A percentile compares a stretch with the other conserved stretches of the same genome.
Evolutionary conservation across 116 monocot species (phyloP).

Genomic region (Iris pallida): DNA sequence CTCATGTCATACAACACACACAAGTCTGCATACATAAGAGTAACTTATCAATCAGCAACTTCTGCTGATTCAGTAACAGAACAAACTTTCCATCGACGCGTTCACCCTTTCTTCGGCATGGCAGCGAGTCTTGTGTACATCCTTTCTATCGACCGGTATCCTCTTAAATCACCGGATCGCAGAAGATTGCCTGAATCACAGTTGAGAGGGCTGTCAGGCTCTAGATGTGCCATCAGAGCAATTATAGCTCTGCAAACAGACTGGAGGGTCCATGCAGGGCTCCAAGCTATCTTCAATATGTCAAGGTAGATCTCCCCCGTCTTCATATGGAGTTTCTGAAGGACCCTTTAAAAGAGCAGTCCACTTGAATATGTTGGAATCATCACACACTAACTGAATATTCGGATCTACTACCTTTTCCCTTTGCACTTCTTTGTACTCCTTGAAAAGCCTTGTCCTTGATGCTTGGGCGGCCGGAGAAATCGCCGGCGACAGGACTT

Average conservation of each 20-base stretch:
- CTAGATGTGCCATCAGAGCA: conserved; percentile 98
- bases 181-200: conserved; percentile 99
- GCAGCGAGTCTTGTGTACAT: conserved; percentile 96
- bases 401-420: conserved; percentile 91
- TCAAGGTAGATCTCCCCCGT: conserved; percentile 98
- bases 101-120: conserved; percentile 77
- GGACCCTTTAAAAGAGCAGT: conserved; percentile 98
- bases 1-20: too few species aligned
- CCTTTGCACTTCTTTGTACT: conserved; percentile 96
- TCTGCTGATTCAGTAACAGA: too few species aligned
- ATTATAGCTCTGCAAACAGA: conserved; percentile 98
- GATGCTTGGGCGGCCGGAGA: too few species aligned
- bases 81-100: not conserved
- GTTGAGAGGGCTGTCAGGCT: conserved; percentile 96
- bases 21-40: too few species aligned
- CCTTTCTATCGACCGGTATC: conserved; percentile 86
- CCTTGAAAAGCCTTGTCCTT: conserved; percentile 96
- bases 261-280: conserved; percentile 97
- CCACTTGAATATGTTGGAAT: conserved; percentile 99
- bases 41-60: too few species aligned
- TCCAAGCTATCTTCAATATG: conserved; percentile 99
- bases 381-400: conserved; percentile 95
- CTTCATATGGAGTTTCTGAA: too few species aligned
- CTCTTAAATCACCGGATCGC: conserved; percentile 86
- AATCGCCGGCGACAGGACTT: too few species aligned